Evolutionary conservation across 2,329 filamentous ascomycete species (phyloP).

Genomic region (Aureobasidium sp.): DNA sequence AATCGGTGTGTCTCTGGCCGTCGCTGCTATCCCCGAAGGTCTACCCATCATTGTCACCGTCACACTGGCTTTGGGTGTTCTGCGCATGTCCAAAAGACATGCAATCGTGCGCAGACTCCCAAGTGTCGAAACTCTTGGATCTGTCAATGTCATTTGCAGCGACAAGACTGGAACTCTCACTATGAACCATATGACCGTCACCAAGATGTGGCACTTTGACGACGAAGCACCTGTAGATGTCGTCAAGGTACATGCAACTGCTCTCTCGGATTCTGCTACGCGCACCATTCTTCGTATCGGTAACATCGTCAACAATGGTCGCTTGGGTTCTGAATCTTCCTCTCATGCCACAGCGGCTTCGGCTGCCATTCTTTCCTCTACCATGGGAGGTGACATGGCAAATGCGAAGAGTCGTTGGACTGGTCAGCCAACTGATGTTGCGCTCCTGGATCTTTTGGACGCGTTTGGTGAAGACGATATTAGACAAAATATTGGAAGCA

Average conservation of each 20-base stretch:
- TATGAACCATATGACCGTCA: slow-evolving; percentile 96
- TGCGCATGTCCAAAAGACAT: slow-evolving; percentile 91
- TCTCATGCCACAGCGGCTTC: slow-evolving; percentile 56
- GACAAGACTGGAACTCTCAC: slow-evolving; percentile 97
- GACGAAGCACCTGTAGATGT: slow-evolving; percentile 55
- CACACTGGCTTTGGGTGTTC: slow-evolving; percentile 84
- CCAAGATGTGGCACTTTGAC: slow-evolving; percentile 86
- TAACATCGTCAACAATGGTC: slow-evolving; percentile 92
- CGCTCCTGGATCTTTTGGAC: slow-evolving; percentile 90
- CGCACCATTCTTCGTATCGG: slow-evolving; percentile 80
- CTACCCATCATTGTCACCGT: slow-evolving; percentile 97
- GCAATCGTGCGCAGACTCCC: slow-evolving; percentile 93
- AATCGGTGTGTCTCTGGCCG: slow-evolving; percentile 91
- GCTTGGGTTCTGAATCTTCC: slow-evolving; percentile 65
- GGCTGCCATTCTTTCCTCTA: slow-evolving; percentile 78
- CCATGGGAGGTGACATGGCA: slow-evolving; percentile 52
- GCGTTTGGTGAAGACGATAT: slow-evolving; percentile 86
- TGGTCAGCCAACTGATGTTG: slow-evolving; percentile 93
- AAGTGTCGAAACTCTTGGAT: slow-evolving; percentile 93
- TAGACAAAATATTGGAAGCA: slow-evolving; percentile 73
- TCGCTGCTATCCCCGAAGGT: slow-evolving; percentile 92
- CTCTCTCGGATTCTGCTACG: slow-evolving; percentile 61
- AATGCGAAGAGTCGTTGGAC: slow-evolving; percentile 81
- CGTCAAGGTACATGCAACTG: slow-evolving; percentile 43
- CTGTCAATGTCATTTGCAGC: slow-evolving; percentile 99